Evolutionary conservation across 345 rosid species (phyloP).

Genomic region (Arabidopsis suecica): DNA sequence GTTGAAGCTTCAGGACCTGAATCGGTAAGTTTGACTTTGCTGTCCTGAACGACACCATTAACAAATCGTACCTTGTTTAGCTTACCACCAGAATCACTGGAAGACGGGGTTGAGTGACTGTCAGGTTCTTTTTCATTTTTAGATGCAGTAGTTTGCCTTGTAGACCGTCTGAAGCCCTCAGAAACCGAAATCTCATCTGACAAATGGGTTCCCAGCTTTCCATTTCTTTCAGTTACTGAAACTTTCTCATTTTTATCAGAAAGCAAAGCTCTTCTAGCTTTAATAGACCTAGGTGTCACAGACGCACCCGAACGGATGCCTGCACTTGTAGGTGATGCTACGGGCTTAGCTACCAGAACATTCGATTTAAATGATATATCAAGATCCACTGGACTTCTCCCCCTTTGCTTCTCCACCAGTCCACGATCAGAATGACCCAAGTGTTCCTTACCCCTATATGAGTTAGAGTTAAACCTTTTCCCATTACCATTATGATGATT

Average conservation of each 20-base stretch:
- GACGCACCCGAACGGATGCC: constrained; percentile 41
- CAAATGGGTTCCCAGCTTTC: constrained; percentile 39
- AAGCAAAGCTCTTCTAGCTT: constrained; percentile 51
- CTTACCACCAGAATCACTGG: constrained; percentile 36
- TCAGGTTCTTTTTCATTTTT: constrained; percentile 34
- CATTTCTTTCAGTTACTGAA: constrained; percentile 43
- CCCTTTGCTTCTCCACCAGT: constrained; percentile 54
- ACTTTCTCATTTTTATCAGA: constrained; percentile 46
- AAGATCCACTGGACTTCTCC: constrained; percentile 68
- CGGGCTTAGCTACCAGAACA: constrained; percentile 76
- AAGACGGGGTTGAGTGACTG: constrained; percentile 39
- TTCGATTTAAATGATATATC: constrained; percentile 90
- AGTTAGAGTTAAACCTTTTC: constrained; percentile 45
- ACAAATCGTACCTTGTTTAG: constrained; percentile 8
- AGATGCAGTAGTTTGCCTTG: constrained; percentile 44
- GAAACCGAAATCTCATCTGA: constrained; percentile 41
- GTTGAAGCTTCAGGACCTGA: constrained; percentile 29
- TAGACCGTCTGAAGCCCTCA: constrained; percentile 47
- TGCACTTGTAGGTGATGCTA: constrained; percentile 51
- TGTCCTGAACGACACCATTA: constrained; percentile 26
- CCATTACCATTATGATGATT: constrained; percentile 54
- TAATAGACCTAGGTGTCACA: constrained; percentile 58
- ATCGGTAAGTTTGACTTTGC: constrained; percentile 23
- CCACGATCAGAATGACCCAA: constrained; percentile 46
- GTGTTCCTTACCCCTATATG: constrained; percentile 59